These are phyloP conservation scores for Rhodamnia rubescens DNA, from an alignment of 345 rosid genomes.

Conservation along the genomic window DNA sequence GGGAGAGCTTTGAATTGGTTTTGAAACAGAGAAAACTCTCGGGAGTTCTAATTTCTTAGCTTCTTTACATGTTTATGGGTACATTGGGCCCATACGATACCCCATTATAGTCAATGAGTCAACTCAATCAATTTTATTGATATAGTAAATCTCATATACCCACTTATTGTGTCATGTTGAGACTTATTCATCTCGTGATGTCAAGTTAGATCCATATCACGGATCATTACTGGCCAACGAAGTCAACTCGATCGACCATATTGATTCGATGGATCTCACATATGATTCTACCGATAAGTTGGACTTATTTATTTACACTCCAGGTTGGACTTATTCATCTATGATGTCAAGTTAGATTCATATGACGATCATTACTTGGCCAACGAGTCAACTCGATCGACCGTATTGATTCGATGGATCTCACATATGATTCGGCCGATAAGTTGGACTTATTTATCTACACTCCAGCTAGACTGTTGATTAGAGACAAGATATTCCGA, in stretches of 20 bases:
- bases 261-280: neutral
- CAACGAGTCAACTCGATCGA: neutral
- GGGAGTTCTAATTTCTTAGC: neutral
- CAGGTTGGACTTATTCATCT: no score
- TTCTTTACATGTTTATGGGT: neutral
- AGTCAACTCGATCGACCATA: neutral
- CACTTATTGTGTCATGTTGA: no score
- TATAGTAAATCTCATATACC: neutral
- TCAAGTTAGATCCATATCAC: no score
- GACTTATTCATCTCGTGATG: no score
- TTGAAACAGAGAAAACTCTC: neutral
- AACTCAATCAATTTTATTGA: neutral
- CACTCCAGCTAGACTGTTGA: neutral
- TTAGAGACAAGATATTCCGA: neutral
- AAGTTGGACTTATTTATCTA: fast-evolving
- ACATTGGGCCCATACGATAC: neutral
- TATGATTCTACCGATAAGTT: no score
- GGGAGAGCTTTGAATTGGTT: neutral
- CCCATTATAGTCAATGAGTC: neutral
- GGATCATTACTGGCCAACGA: neutral
- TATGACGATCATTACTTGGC: no score
- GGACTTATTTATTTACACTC: neutral
- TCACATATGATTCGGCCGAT: neutral
- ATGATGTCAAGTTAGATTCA: no score
- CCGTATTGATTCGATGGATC: neutral